phyloP scores from a whole-genome alignment of 257 asterid species.

The Rauvolfia tetraphylla region DNA sequence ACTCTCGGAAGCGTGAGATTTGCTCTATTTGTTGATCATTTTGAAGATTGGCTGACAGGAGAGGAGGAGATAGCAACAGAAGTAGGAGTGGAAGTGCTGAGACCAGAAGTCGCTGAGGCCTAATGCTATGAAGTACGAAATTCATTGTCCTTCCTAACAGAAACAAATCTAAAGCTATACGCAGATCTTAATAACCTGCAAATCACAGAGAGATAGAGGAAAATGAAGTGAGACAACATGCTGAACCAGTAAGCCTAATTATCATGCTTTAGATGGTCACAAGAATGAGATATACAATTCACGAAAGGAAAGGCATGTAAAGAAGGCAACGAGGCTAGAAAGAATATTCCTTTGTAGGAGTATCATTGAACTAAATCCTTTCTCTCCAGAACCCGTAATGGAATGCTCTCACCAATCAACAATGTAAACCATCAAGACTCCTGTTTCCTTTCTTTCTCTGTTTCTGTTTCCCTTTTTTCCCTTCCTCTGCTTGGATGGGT shows the following conservation, averaged over 20 bases:
- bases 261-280: conserved; percentile 4
- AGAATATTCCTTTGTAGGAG: not conserved
- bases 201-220: too few species aligned
- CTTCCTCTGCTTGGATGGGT: too few species aligned
- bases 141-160: too few species aligned
- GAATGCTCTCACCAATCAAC: not conserved
- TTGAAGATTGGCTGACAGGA: conserved; percentile 3
- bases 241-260: not conserved
- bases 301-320: not conserved
- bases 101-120: not conserved
- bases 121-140: not conserved
- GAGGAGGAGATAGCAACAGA: not conserved
- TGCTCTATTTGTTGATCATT: conserved; percentile 5
- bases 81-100: not conserved
- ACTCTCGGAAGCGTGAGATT: conserved; percentile 28
- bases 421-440: not conserved
- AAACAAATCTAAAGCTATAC: too few species aligned
- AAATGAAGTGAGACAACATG: too few species aligned
- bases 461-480: not conserved
- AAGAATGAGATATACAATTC: not conserved
- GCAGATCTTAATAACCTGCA: too few species aligned
- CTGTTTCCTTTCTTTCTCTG: not conserved
- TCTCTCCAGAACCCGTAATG: not conserved
- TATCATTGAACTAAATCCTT: not conserved
- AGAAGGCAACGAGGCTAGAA: not conserved